These are phyloP conservation scores for Ganoderma sinense DNA, from an alignment of 1,284 basidiomycete genomes.

Conservation along the genomic window DNA sequence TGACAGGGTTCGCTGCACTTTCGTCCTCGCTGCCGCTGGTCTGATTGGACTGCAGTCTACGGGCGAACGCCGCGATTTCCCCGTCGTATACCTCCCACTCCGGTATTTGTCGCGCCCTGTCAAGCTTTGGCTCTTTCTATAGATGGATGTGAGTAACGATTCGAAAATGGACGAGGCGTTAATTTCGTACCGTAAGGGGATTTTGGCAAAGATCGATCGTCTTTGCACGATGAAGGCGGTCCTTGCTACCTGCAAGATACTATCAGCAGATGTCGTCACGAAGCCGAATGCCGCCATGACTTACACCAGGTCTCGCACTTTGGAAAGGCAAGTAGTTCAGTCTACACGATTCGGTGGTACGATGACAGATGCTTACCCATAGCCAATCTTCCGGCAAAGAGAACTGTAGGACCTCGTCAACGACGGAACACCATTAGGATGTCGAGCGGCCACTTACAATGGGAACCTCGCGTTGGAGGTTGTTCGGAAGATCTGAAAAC, in stretches of 20 bases:
- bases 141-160: neutral
- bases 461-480: slow-evolving; percentile 86
- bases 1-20: neutral
- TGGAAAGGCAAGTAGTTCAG: slow-evolving; percentile 3
- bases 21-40: neutral
- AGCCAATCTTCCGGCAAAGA: slow-evolving; percentile 92
- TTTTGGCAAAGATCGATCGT: slow-evolving; percentile 95
- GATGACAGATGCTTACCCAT: slow-evolving; percentile 67
- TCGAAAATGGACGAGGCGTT: neutral
- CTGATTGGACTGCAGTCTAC: slow-evolving; percentile 29
- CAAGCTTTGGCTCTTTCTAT: slow-evolving; percentile 96
- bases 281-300: slow-evolving; percentile 35
- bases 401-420: slow-evolving; percentile 55
- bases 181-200: slow-evolving; percentile 77
- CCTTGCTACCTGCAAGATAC: slow-evolving; percentile 69
- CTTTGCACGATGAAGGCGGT: slow-evolving; percentile 81
- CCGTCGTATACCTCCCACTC: slow-evolving; percentile 96
- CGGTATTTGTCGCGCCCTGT: slow-evolving; percentile 92
- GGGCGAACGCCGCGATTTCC: slow-evolving; percentile 80
- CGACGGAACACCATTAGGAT: neutral
- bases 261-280: neutral
- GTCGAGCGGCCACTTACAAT: slow-evolving; percentile 65
- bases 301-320: slow-evolving; percentile 90
- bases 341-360: neutral
- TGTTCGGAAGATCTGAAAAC: slow-evolving; percentile 86